Evolutionary conservation across 1,284 basidiomycete species (phyloP), one percentile per base, ranked within the genome.

Genomic region (Jaminaea rosea): DNA sequence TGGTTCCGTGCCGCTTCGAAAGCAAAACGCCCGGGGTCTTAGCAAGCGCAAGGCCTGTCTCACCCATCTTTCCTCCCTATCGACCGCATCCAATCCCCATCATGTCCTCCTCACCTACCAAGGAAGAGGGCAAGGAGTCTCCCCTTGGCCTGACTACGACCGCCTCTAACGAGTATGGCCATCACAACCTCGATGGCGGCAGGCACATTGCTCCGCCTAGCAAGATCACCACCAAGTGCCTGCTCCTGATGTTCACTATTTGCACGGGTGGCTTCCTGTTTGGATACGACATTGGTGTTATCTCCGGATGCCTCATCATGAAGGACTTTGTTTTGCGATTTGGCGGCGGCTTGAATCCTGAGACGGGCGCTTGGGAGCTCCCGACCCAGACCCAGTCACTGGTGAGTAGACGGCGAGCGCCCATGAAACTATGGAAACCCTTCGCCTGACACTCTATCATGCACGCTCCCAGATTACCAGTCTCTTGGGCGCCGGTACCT

Each of bases 401-500:
- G n/a, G n/a, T n/a, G n/a, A n/a, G n/a, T n/a, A n/a, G n/a, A n/a
- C n/a, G n/a, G n/a, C n/a, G n/a, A n/a, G n/a, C n/a, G n/a, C n/a
- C n/a, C n/a, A n/a, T n/a, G n/a, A n/a, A n/a, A n/a, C n/a, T n/a
- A n/a, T n/a, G n/a, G n/a, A n/a, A n/a, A n/a, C n/a, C n/a, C n/a
- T n/a, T n/a, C n/a, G n/a, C n/a, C n/a, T n/a, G n/a, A n/a, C n/a
- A n/a, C n/a, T n/a, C n/a, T n/a, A n/a, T n/a, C n/a, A n/a, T n/a
- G n/a, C n/a, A n/a, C n/a, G n/a, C n/a, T 84, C 83, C 7, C 77
- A 86, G 50, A 79, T 85, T 61, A 81, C 82, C 41, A 84, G 84
- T 39, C 85, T 84, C 54, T 80, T 87, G 45, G 83, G 81, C 7
- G 83, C 81, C 17, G 85, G 85, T 47, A 86, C 83, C 26, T 86